Base-by-base conservation (phyloP, 805 yeast genomes). In the Clavispora fructus region DNA sequence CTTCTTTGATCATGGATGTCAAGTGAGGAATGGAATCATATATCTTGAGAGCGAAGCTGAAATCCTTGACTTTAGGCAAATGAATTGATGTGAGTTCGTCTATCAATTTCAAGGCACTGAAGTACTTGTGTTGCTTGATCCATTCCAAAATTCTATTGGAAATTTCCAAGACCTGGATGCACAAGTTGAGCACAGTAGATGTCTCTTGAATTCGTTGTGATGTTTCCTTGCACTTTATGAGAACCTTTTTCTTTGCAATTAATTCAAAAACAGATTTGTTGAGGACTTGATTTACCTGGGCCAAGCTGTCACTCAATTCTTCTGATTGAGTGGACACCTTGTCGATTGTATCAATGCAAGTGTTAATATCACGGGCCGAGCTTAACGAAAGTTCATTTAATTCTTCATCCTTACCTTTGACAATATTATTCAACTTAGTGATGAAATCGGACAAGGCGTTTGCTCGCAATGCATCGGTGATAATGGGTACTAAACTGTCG, bases 111-210 rank as follows among this genome's bases (percentile, higher is more conserved):
- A 94, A 77, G 0, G 97, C 97, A 49, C 86, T 86, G 62, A 88
- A 91, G 56, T 87, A 87, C 55, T 83, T 82, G 56, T 82, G 81
- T 48, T 80, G 81, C 44, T 82, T 78, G 50, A 89, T 85, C 59
- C 91, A 70, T 35, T 87, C 91, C 60, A 89, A 88, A 41, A 90
- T 87, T 57, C 83, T 86, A 65, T 90, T 91, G 13, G 95, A 86
- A 54, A 86, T 77, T 58, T 91, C 96, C 45, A 92, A 73, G 9
- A 91, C 91, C 52, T 85, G 89, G 23, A 91, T 71, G 54, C 95
- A 85, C 42, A 82, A 74, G 45, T 78, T 80, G 31, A 92, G 78
- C 17, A 88, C 80, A 35, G 78, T 74, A 7, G 78, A 78, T 0
- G 96, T 84, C 53, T 86, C 88, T 44, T 79, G 78, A 50, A 92